Conservation (phyloP, 2,329 filamentous ascomycete species). For the Talaromyces sp. region DNA sequence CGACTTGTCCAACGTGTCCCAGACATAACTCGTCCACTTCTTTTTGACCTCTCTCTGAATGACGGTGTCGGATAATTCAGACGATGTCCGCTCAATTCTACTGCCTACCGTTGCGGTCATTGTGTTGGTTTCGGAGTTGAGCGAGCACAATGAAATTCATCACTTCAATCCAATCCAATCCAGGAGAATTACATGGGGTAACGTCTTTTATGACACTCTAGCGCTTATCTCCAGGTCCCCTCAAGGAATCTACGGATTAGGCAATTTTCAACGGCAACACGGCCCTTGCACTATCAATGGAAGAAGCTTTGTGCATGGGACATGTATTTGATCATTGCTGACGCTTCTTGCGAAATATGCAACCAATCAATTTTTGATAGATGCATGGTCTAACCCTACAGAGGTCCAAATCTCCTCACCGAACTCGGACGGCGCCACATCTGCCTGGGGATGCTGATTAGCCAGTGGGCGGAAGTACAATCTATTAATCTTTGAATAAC, state of each 20-base stretch:
- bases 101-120: background rate
- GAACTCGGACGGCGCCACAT: background rate
- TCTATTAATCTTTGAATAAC: background rate
- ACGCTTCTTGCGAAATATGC: background rate
- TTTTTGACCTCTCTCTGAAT: slow-evolving; percentile 30
- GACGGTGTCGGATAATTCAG: slow-evolving; percentile 15
- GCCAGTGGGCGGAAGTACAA: background rate
- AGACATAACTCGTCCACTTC: slow-evolving; percentile 51
- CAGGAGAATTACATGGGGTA: background rate
- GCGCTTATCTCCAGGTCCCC: background rate
- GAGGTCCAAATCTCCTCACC: background rate
- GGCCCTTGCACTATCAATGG: no score
- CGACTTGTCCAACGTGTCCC: slow-evolving; percentile 53
- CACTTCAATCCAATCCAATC: no score
- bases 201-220: background rate
- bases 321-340: slow-evolving; percentile 18
- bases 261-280: no score
- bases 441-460: background rate
- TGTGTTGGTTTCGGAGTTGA: background rate
- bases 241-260: background rate
- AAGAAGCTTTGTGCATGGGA: background rate
- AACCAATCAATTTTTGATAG: background rate
- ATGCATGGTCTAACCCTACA: background rate
- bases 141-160: background rate
- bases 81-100: slow-evolving; percentile 13